Base-by-base conservation (phyloP, 495 filamentous ascomycete genomes). In the Aspergillus taichungensis region DNA sequence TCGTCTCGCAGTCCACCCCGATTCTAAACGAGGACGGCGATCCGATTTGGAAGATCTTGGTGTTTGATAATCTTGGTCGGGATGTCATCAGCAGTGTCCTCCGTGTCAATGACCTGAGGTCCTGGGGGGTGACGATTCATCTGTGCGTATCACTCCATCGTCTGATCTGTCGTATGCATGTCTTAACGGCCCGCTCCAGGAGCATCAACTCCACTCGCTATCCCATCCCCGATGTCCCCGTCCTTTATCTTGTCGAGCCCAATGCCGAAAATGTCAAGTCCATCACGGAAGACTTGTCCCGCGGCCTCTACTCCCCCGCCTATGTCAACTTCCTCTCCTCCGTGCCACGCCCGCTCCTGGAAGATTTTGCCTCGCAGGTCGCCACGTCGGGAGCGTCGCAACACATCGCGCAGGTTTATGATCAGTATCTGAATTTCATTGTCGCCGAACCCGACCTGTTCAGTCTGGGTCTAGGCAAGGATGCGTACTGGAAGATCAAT, bases 281-380 rank as follows among this genome's bases (percentile, higher is more conserved):
- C 27, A 90, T 99, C 43, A 89, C 87, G n/a, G 74, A 73, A 37
- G 94, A 99, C 56, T 79, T 99, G 11, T 77, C 89, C 32, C 85
- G 82, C 47, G 82, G 79, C 34, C 76, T 99, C 27, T 99, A 99
- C 66, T 85, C 88, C 43, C 87, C 88, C 2, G 91, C 94, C 53
- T 92, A 96, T 56, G 80, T 99, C 63, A 99, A 99, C 69, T 97
- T 97, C 63, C 78, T 99, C 27, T 90, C 87, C 38, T 97, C 94
- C 30, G 85, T 99, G 50, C 88, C 92, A 2, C 78, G 94, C 40
- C 84, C 89, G 10, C 73, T 99, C 18, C 80, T 99, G 41, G 94
- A 99, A 72, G 91, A 97, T 50, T 97, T 97, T 60, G 94, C 90
- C 6, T 76, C 83, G 12, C 80, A 94, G 58, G 91, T 92, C 31